These are phyloP conservation scores for Paramarasmius palmivorus DNA, from an alignment of 1,284 basidiomycete species.

Conservation along the genomic window DNA sequence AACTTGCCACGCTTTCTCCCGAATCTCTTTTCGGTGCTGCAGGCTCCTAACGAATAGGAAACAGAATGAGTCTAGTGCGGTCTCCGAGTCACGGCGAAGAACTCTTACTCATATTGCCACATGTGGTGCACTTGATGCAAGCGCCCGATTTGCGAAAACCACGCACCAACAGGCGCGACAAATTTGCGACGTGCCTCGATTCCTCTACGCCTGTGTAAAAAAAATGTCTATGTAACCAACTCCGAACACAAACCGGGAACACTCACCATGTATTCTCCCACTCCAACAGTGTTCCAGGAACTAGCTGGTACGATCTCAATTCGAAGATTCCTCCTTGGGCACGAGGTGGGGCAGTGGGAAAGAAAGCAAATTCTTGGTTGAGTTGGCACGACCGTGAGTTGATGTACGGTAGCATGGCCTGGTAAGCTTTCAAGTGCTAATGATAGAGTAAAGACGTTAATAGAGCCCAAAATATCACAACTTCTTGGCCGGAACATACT, in stretches of 20 bases:
- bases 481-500: constrained; percentile 37
- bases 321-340: constrained; percentile 90
- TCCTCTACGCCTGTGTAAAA: constrained; percentile 66
- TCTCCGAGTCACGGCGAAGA: constrained; percentile 3
- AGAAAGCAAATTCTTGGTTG: constrained; percentile 92
- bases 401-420: constrained; percentile 74
- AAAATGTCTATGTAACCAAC: constrained; percentile 1
- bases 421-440: constrained; percentile 63
- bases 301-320: constrained; percentile 81
- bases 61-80: constrained; percentile 12
- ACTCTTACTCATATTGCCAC: constrained; percentile 88
- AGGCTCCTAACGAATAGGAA: constrained; percentile 54
- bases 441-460: background rate
- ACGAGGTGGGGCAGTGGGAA: constrained; percentile 85
- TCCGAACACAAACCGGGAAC: constrained; percentile 8
- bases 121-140: constrained; percentile 91
- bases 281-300: constrained; percentile 85
- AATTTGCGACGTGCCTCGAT: constrained; percentile 86
- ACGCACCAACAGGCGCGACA: constrained; percentile 87
- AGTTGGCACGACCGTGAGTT: constrained; percentile 75
- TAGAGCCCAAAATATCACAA: background rate
- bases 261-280: constrained; percentile 90
- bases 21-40: constrained; percentile 76
- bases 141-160: constrained; percentile 91
- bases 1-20: constrained; percentile 89